Conservation (phyloP, 305 asterid genomes). For the Striga hermonthica region DNA sequence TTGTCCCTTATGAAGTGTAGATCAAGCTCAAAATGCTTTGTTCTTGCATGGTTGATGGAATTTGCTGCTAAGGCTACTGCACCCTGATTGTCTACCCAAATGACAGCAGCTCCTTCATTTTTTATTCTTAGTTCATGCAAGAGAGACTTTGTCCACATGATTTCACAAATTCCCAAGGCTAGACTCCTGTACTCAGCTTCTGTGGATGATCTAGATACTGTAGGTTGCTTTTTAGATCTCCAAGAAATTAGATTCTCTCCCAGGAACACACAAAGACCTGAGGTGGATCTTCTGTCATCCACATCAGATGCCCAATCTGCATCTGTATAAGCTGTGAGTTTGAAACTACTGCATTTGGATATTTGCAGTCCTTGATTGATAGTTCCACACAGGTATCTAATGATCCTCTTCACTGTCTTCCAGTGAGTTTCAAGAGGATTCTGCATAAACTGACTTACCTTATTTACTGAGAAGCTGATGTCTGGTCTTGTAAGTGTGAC, state of each 20-base stretch:
- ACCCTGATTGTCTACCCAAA: too few species aligned
- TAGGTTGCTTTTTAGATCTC: too few species aligned
- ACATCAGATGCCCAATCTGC: not conserved
- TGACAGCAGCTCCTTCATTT: too few species aligned
- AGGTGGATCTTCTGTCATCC: not conserved
- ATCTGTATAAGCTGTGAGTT: not conserved
- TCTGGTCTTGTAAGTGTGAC: not conserved
- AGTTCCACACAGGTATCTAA: not conserved
- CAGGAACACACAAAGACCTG: not conserved
- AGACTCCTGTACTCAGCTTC: too few species aligned
- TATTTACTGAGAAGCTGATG: not conserved
- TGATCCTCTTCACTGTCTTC: not conserved
- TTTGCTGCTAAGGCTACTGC: too few species aligned
- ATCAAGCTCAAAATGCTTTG: too few species aligned
- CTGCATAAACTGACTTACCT: not conserved
- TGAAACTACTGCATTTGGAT: too few species aligned
- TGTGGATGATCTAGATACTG: not conserved
- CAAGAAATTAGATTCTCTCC: not conserved
- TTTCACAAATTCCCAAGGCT: too few species aligned
- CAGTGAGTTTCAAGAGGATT: not conserved
- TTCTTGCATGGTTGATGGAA: too few species aligned
- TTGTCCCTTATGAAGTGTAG: too few species aligned
- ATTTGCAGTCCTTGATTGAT: not conserved
- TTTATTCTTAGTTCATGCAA: not conserved
- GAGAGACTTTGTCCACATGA: too few species aligned